A percentile compares a stretch with the other conserved stretches of the same genome.
Evolutionary conservation across 305 asterid species (phyloP).

Genomic region (Rubia occidens): DNA sequence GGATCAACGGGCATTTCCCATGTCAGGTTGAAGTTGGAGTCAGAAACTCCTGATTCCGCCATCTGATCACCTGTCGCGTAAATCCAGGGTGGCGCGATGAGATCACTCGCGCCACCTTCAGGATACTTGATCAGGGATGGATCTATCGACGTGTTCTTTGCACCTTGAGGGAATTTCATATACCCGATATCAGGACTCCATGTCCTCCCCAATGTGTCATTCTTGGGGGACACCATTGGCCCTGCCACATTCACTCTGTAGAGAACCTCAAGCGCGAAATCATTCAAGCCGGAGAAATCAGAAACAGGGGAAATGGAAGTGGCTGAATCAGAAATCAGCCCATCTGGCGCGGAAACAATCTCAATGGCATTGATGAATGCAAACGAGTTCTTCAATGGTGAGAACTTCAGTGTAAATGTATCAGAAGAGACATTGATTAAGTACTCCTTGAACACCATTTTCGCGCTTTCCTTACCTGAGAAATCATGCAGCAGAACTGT

Average conservation of each 20-base stretch:
- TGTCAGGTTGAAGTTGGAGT: constrained; percentile 69
- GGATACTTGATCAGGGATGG: constrained; percentile 39
- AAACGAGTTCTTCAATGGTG: constrained; percentile 59
- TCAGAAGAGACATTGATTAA: constrained; percentile 55
- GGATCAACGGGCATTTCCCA: constrained; percentile 76
- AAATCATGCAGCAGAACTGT: constrained; percentile 65
- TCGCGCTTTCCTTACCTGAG: constrained; percentile 37
- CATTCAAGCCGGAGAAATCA: constrained; percentile 38
- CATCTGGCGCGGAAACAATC: constrained; percentile 71
- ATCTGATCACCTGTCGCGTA: constrained; percentile 70
- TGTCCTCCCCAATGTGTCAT: constrained; percentile 63
- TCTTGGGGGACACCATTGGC: constrained; percentile 49
- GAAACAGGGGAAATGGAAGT: constrained; percentile 41
- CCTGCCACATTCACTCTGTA: constrained; percentile 76
- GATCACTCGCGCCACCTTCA: constrained; percentile 59
- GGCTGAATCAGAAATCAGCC: constrained; percentile 52
- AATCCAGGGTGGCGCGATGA: constrained; percentile 56
- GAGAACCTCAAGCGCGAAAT: constrained; percentile 42
- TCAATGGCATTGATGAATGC: constrained; percentile 83
- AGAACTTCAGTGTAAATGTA: constrained; percentile 54
- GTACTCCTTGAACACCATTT: constrained; percentile 56
- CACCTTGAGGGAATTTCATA: constrained; percentile 51
- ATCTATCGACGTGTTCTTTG: constrained; percentile 43
- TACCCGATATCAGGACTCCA: constrained; percentile 48
- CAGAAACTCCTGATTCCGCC: constrained; percentile 55